Evolutionary conservation across 164 flowering plant genomes (phyloP).

Genomic region (Annona squamosa): DNA sequence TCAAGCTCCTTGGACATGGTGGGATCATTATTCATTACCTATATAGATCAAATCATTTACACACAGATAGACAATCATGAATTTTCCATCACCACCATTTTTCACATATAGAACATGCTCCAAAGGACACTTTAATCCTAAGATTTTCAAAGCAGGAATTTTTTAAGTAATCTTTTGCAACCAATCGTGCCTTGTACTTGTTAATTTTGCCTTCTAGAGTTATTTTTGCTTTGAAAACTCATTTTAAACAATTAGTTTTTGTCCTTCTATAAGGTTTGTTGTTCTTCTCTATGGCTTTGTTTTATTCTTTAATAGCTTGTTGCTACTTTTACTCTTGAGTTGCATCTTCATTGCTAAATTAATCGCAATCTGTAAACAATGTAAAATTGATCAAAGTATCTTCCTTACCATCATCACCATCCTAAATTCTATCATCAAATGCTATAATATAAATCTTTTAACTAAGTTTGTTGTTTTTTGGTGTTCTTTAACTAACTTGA

Average conservation of each 20-base stretch:
- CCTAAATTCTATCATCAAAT: background rate
- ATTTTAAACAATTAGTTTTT: conserved; percentile 1
- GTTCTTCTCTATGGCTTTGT: background rate
- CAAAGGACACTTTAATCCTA: background rate
- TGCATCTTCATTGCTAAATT: background rate
- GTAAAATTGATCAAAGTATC: background rate
- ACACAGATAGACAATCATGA: background rate
- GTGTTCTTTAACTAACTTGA: background rate
- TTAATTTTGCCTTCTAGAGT: background rate
- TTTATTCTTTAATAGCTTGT: background rate
- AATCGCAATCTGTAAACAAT: background rate
- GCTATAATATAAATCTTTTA: background rate
- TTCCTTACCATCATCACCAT: background rate
- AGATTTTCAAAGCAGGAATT: background rate
- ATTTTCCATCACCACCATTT: background rate
- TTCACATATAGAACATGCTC: background rate
- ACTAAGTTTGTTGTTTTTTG: background rate
- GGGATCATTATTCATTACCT: background rate
- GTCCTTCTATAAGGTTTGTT: background rate
- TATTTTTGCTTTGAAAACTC: conserved; percentile 2
- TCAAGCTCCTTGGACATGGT: background rate
- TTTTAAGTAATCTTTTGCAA: conserved; percentile 1
- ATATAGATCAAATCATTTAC: background rate
- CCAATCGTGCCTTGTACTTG: conserved; percentile 7
- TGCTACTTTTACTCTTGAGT: background rate